These are phyloP conservation scores for Viola odorata DNA, from an alignment of 345 rosid species.

Conservation along the genomic window DNA sequence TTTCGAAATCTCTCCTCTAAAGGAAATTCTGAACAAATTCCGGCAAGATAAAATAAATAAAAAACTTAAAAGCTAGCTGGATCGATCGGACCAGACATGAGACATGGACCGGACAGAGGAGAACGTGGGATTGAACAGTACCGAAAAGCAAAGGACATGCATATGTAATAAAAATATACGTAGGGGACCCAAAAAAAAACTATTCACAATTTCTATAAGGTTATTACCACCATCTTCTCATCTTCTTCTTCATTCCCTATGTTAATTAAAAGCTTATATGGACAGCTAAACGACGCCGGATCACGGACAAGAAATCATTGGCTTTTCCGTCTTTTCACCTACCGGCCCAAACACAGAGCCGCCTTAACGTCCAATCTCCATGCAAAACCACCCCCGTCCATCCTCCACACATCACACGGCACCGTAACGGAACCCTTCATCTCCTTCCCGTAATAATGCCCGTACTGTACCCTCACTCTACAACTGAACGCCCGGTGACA, in stretches of 20 bases:
- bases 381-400: conserved; percentile 72
- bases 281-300: not conserved
- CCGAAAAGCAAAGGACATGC: not conserved
- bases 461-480: conserved; percentile 54
- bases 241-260: not conserved
- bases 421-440: conserved; percentile 49
- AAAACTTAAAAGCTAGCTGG: too few relatives aligned
- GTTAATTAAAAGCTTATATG: not conserved
- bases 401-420: conserved; percentile 86
- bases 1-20: too few relatives aligned
- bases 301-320: not conserved
- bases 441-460: conserved; percentile 28
- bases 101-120: too few relatives aligned
- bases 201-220: conserved; percentile 6
- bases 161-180: not conserved
- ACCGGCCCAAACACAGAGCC: conserved; percentile 58
- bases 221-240: not conserved
- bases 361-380: conserved; percentile 83
- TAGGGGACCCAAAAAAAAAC: not conserved
- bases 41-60: too few relatives aligned
- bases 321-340: not conserved
- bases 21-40: too few relatives aligned
- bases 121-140: too few relatives aligned
- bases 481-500: conserved; percentile 57
- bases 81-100: too few relatives aligned